Conservation (phyloP, 805 yeast genomes). For the Candida gorgasii region DNA sequence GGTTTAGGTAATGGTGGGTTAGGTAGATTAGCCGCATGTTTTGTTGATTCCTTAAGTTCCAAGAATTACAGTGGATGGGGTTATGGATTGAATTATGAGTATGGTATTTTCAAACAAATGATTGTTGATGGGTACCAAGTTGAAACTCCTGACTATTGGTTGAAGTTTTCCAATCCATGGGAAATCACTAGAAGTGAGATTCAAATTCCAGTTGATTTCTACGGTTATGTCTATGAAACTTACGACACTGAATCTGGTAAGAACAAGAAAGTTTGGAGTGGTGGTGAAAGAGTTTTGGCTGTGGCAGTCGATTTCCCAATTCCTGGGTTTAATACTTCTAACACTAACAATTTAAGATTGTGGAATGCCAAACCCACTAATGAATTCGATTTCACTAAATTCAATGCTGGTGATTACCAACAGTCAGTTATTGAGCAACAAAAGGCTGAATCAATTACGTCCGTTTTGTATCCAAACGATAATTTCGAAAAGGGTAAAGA, state of each 20-base stretch:
- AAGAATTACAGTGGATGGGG: conserved; percentile 96
- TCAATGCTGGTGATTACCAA: conserved; percentile 87
- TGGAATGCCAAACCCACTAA: conserved; percentile 91
- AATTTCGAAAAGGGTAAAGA: conserved; percentile 91
- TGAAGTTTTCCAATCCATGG: conserved; percentile 89
- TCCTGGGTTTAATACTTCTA: conserved; percentile 82
- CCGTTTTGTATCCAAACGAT: conserved; percentile 92
- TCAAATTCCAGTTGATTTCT: conserved; percentile 86
- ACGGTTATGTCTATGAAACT: conserved; percentile 71
- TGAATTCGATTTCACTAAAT: conserved; percentile 88
- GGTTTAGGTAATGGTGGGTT: conserved; percentile 95
- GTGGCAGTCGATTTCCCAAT: conserved; percentile 90
- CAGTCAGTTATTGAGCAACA: conserved; percentile 84
- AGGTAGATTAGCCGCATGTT: conserved; percentile 93
- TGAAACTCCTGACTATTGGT: conserved; percentile 94
- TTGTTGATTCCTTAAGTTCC: conserved; percentile 83
- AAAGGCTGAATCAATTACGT: conserved; percentile 87
- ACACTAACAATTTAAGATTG: conserved; percentile 84
- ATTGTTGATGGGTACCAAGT: conserved; percentile 92
- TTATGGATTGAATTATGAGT: conserved; percentile 88
- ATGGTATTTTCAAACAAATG: conserved; percentile 89
- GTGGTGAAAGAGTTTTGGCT: conserved; percentile 88
- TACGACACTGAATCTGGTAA: conserved; percentile 55
- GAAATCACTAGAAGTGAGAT: conserved; percentile 85
- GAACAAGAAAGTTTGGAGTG: conserved; percentile 70